Conservation (phyloP, 257 asterid genomes). For the Craterostigma plantagineum region DNA sequence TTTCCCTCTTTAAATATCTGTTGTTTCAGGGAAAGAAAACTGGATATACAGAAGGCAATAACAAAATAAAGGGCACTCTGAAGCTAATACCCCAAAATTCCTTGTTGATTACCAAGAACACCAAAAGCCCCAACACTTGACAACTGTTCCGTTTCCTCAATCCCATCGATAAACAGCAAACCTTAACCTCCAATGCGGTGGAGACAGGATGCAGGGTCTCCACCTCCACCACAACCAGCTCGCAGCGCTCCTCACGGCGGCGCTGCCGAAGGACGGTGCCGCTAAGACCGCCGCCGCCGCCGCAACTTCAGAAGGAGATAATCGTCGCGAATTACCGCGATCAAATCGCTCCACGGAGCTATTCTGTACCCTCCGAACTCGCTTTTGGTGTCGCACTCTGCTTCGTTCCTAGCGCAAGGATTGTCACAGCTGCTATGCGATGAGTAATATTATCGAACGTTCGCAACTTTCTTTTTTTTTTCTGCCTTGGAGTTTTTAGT, state of each 20-base stretch:
- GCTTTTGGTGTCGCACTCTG: conserved; percentile 66
- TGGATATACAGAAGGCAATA: too few species aligned
- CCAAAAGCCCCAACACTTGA: neutral
- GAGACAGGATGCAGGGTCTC: conserved; percentile 78
- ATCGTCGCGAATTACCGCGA: conserved; percentile 64
- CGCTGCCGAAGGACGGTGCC: conserved; percentile 63
- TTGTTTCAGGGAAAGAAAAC: too few species aligned
- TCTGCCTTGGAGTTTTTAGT: neutral
- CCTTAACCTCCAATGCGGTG: conserved; percentile 20
- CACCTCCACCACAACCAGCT: conserved; percentile 95
- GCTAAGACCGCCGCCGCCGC: conserved; percentile 23
- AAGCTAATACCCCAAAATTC: too few species aligned
- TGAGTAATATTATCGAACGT: conserved; percentile 26
- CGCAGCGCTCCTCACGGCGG: conserved; percentile 87
- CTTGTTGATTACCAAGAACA: too few species aligned
- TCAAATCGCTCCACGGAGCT: conserved; percentile 72
- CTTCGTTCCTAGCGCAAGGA: conserved; percentile 80
- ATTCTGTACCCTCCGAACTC: conserved; percentile 77
- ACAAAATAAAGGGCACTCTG: too few species aligned
- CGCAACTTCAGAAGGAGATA: conserved; percentile 32
- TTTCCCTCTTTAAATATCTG: too few species aligned
- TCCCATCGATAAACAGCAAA: neutral
- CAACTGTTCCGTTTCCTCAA: too few species aligned
- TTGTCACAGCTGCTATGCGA: conserved; percentile 66
- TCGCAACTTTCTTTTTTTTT: conserved; percentile 1